Base-by-base conservation (phyloP, 1,284 basidiomycete genomes). In the Stereum hirsutum region DNA sequence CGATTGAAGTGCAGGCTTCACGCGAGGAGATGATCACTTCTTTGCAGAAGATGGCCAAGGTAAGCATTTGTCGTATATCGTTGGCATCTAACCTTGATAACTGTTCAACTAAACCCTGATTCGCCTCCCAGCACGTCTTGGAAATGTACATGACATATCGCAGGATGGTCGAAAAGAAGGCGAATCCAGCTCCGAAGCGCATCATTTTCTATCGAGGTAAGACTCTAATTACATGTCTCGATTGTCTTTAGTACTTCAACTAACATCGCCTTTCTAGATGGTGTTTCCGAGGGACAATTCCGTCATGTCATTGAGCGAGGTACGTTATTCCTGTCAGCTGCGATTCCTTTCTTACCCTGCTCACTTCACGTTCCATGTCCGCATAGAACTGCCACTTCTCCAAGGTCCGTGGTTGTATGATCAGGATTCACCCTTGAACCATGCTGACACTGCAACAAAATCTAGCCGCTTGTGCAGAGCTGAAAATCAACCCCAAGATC, bases 281-380 rank as follows among this genome's bases (percentile, higher is more conserved):
- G 86, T 53, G 85, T 88, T 19, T 86, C 82, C 6, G 85, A 89
- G 59, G 86, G 86, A 3, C 82, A 88, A 49, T 88, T 88, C 55
- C 64, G 70, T 46, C 70, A 81, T 39, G 85, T 88, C 3, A 58
- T 85, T 7, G 74, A 81, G 0, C 52, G 62, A 51, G 80, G 80
- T 78, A 39, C 36, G 64, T 54, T 17, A 25, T 40, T 35, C 19
- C 23, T 24, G 14, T 30, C 10, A 35, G 15, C 11, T 20, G 15
- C 17, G 33, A 35, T 20, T 12, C 26, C 23, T 33, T 27, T 32
- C 15, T 35, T n/a, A 19, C 33, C 17, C 10, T 10, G 15, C 11
- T 10, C 10, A 11, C 17, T 35, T 35, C 33, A n/a, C 3, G n/a
- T n/a, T n/a, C n/a, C n/a, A n/a, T n/a, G n/a, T 49, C 11, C 37